phyloP scores from a whole-genome alignment of 495 filamentous ascomycete genomes.

The Penicillium soppii region DNA sequence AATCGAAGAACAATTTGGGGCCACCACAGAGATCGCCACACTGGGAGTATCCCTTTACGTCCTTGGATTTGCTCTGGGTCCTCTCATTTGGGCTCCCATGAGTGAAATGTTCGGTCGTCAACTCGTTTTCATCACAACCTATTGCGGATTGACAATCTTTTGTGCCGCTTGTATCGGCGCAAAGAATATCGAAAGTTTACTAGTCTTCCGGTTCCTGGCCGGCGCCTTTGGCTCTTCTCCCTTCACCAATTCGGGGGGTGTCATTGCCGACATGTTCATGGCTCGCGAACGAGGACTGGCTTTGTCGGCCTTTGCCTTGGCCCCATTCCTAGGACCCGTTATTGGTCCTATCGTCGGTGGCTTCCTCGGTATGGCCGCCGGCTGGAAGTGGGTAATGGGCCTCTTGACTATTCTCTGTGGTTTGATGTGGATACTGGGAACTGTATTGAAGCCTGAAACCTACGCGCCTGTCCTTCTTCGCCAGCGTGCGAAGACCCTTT shows the following conservation, averaged over 20 bases:
- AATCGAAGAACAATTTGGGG: slow-evolving; percentile 53
- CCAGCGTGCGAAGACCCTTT: slow-evolving; percentile 45
- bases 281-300: slow-evolving; percentile 59
- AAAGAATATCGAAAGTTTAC: slow-evolving; percentile 57
- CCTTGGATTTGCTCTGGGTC: slow-evolving; percentile 60
- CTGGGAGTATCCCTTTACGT: slow-evolving; percentile 70
- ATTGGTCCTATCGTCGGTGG: slow-evolving; percentile 56
- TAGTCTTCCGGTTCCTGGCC: slow-evolving; percentile 72
- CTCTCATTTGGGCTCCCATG: slow-evolving; percentile 59
- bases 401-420: slow-evolving; percentile 43
- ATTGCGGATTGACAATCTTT: slow-evolving; percentile 60
- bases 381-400: slow-evolving; percentile 67
- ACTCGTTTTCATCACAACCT: slow-evolving; percentile 62
- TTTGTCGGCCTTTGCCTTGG: slow-evolving; percentile 55
- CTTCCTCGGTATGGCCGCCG: slow-evolving; percentile 50
- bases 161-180: slow-evolving; percentile 59
- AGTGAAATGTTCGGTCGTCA: slow-evolving; percentile 69
- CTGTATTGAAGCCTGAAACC: slow-evolving; percentile 50
- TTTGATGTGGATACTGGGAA: slow-evolving; percentile 47
- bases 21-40: slow-evolving; percentile 54
- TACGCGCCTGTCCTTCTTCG: slow-evolving; percentile 55
- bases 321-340: slow-evolving; percentile 62
- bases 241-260: slow-evolving; percentile 65
- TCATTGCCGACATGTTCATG: slow-evolving; percentile 68
- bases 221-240: slow-evolving; percentile 68